These are phyloP conservation scores for Apiospora aurea DNA, from an alignment of 2,329 filamentous ascomycete species.

Conservation along the genomic window DNA sequence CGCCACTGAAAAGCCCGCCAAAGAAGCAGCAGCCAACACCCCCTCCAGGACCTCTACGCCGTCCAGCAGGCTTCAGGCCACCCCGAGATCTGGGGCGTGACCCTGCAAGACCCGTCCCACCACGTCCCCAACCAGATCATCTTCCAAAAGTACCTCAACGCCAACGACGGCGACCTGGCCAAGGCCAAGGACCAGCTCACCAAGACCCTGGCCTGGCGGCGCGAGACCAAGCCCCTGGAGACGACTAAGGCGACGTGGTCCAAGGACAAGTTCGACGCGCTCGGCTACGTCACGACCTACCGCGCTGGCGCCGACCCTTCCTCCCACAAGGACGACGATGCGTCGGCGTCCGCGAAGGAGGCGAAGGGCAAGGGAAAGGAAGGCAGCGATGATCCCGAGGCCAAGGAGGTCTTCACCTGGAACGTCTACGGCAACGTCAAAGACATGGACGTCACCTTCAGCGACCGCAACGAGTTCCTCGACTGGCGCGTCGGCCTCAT, in stretches of 20 bases:
- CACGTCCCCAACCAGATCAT: conserved; percentile 83
- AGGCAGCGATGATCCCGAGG: conserved; percentile 31
- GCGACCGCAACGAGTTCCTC: conserved; percentile 84
- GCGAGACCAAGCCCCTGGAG: conserved; percentile 74
- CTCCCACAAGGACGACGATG: conserved; percentile 26
- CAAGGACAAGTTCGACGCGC: conserved; percentile 73
- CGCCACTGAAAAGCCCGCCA: background rate
- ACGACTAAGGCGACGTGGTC: conserved; percentile 71
- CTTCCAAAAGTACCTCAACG: conserved; percentile 91
- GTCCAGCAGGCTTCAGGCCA: conserved; percentile 52
- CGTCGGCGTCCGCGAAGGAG: background rate
- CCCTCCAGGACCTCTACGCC: conserved; percentile 43
- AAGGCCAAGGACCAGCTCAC: conserved; percentile 80
- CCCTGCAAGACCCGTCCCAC: conserved; percentile 58
- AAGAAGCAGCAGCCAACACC: conserved; percentile 5
- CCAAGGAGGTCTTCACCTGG: conserved; percentile 79
- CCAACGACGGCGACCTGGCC: conserved; percentile 78
- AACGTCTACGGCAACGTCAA: conserved; percentile 93
- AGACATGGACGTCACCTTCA: conserved; percentile 81
- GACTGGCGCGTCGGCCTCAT: conserved; percentile 90
- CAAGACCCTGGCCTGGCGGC: conserved; percentile 84
- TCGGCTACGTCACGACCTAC: conserved; percentile 85
- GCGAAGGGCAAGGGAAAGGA: background rate
- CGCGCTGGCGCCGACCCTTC: conserved; percentile 32
- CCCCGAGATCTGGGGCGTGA: conserved; percentile 87